Evolutionary conservation across 192 early-diverging fungal species (phyloP).

Genomic region (Backusella tarrabulga): DNA sequence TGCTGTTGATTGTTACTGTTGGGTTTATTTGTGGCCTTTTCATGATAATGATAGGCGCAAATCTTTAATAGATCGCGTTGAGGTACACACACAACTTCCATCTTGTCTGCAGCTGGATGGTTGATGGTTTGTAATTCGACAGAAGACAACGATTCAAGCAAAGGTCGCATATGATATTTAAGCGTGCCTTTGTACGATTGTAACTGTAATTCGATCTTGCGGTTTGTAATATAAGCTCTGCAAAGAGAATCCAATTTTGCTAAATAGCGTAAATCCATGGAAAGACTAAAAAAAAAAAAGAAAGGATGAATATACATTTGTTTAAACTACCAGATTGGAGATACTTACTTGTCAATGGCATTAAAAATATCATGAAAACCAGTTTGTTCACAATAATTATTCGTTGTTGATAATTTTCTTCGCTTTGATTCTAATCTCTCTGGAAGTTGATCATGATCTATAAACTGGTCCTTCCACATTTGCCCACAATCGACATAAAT

Average conservation of each 20-base stretch:
- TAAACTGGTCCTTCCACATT: conserved; percentile 29
- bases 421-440: background rate
- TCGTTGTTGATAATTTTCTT: background rate
- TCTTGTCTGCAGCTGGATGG: conserved; percentile 30
- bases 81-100: conserved; percentile 37
- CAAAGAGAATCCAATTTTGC: conserved; percentile 41
- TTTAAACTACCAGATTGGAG: background rate
- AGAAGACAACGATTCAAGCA: conserved; percentile 17
- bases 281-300: conserved; percentile 11
- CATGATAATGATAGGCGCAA: conserved; percentile 22
- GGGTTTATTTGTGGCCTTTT: background rate
- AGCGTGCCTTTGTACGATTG: conserved; percentile 18
- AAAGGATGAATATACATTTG: background rate
- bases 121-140: conserved; percentile 13
- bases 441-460: background rate
- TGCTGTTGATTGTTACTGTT: background rate
- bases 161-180: conserved; percentile 27
- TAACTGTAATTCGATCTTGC: conserved; percentile 34
- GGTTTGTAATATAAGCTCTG: conserved; percentile 37
- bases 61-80: conserved; percentile 25
- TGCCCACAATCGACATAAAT: conserved; percentile 26
- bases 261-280: conserved; percentile 34
- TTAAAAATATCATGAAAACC: background rate
- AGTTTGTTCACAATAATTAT: background rate
- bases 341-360: conserved; percentile 24